Evolutionary conservation across 768 basidiomycete species (phyloP).

Genomic region (Tulasnella sp.): DNA sequence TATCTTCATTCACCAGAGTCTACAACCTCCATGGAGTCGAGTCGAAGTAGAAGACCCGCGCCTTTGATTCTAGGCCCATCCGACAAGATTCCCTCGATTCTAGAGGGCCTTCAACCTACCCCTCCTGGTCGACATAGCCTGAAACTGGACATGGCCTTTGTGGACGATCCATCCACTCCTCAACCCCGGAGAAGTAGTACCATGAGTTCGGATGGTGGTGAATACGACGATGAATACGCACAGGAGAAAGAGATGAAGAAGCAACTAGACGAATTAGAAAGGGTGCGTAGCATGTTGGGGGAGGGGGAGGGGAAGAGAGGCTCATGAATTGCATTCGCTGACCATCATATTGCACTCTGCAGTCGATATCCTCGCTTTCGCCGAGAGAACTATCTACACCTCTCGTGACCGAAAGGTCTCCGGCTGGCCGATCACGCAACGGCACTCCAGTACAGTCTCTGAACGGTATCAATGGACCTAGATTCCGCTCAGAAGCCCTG

Average conservation of each 20-base stretch:
- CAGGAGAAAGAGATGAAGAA: conserved; percentile 22
- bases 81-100: conserved; percentile 16
- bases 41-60: background rate
- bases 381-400: conserved; percentile 9
- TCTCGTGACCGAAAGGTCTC: conserved; percentile 2
- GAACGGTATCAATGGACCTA: conserved; percentile 16
- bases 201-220: background rate
- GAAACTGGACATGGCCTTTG: background rate
- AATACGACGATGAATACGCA: conserved; percentile 1
- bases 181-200: background rate
- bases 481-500: conserved; percentile 21
- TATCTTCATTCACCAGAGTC: conserved; percentile 1
- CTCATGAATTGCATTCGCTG: background rate
- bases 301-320: no score
- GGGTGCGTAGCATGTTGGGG: conserved; percentile 13
- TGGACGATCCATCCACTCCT: conserved; percentile 11
- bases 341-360: background rate
- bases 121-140: conserved; percentile 7
- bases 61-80: conserved; percentile 17
- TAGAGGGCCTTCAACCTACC: conserved; percentile 16
- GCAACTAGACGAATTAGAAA: conserved; percentile 25
- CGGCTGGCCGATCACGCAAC: conserved; percentile 4
- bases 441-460: background rate
- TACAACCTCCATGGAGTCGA: background rate
- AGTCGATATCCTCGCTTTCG: conserved; percentile 16